Evolutionary conservation across 2,329 filamentous ascomycete genomes (phyloP), one percentile per base, ranked within the genome.

Genomic region (Trichophyton schoenleinii): DNA sequence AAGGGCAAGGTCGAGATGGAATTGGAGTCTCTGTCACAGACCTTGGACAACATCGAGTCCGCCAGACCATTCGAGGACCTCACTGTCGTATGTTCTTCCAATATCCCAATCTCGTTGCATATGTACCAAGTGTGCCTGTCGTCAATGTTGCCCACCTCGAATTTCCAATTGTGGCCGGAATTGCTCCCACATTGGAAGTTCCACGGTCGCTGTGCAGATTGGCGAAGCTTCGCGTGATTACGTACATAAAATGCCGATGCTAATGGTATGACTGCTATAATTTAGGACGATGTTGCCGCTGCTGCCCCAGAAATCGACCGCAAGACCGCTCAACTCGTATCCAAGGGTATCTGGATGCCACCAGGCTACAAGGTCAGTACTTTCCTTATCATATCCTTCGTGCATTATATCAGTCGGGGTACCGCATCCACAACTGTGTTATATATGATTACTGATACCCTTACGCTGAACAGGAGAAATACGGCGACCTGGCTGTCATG

Each of bases 341-440:
- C 89, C 78, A 96, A 95, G 87, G 92, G 92, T 77, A 89, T 91
- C 85, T 99, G 94, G 94, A 84, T 87, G 81, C 91, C 96, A 73
- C 91, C 94, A 66, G 94, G 94, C 75, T 99, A 99, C 88, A 96
- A 96, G 90, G 92, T 92, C 81, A 71, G 87, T 78, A 8, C 20
- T 41, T 55, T 7, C 57, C n/a, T 48, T n/a, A 6, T 34, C 28
- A 13, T 36, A n/a, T 31, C 34, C 49, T 53, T 13, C 34, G 20
- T 18, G 11, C 5, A 5, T 36, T 2, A 38, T 53, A 22, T 25
- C 8, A 52, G 42, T 38, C 3, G 57, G 9, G 31, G 25, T 52
- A 1, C n/a, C 34, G 7, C 55, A 22, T 4, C 6, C 0, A 5
- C 38, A 53, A 41, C 6, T 25, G 25, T n/a, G 41, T 28, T 22